Evolutionary conservation across 2,329 filamentous ascomycete species (phyloP), one percentile per base, ranked within the genome.

Genomic region (Chaetomiaceae sp.): DNA sequence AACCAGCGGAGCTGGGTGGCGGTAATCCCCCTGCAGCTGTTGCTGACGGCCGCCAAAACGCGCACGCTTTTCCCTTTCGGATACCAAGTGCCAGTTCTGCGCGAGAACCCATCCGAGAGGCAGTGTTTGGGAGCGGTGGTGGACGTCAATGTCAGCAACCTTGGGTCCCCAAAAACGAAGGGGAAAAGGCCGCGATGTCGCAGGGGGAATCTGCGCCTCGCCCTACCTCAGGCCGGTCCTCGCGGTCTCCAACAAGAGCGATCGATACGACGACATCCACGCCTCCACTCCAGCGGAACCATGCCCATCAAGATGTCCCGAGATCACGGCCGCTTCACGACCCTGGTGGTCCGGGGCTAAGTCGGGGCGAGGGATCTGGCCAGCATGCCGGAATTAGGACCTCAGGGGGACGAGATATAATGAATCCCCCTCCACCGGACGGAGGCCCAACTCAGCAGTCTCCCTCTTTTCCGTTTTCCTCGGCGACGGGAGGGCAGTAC

Each of bases 131-230:
- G 48, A 52, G 52, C 60, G 55, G 55, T 53, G 59, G 61, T 59
- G 58, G 64, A 60, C 66, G 73, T 81, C 79, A 74, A 83, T 83
- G 80, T 77, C 69, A 73, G 68, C 73, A 71, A 71, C 71, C 69
- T 70, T 68, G 68, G 68, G 73, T 70, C 70, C 69, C 70, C 65
- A 70, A 69, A 69, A 67, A 70, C 67, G 71, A 68, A 74, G 76
- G 78, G 73, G 77, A 79, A 70, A 74, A 74, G 76, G 71, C 71
- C 73, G 76, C 78, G 73, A 84, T 84, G 81, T 82, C 79, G 72
- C 78, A 81, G 73, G 76, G 74, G 72, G 75, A 73, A 63, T 68
- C 74, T 74, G 73, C 71, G 69, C 71, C 77, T 76, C 73, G 70
- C 66, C 73, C 78, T 73, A 68, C 72, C 66, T 77, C 77, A 69